A percentile compares a stretch with the other conserved stretches of the same genome.
Conservation (phyloP, 192 early-diverging fungal genomes). For the Chytriomyces sp. region DNA sequence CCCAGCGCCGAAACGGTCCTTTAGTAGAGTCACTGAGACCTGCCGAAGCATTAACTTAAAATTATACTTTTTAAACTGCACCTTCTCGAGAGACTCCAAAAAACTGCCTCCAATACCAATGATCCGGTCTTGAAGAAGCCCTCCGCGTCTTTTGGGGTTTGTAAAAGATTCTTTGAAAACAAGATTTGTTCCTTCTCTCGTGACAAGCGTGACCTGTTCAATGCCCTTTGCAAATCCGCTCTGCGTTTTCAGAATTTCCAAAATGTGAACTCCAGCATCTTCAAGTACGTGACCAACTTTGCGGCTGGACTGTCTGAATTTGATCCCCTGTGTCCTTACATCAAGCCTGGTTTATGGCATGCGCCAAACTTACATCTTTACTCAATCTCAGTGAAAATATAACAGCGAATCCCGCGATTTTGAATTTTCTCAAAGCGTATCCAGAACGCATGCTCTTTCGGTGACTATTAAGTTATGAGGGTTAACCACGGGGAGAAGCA, state of each 20-base stretch:
- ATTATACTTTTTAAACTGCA: neutral
- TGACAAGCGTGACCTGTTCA: neutral
- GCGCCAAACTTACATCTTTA: neutral
- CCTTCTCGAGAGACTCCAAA: conserved; percentile 6
- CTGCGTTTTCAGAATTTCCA: conserved; percentile 1
- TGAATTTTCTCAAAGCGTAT: neutral
- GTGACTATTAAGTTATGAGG: no score
- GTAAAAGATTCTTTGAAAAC: conserved; percentile 18
- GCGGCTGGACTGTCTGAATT: neutral
- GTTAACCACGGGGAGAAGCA: no score
- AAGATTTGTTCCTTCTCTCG: conserved; percentile 12
- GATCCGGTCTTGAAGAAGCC: conserved; percentile 4
- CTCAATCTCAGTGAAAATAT: neutral
- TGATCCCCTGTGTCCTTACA: neutral
- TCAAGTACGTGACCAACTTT: conserved; percentile 11
- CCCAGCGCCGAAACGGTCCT: neutral
- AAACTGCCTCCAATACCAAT: conserved; percentile 1
- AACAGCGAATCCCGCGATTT: neutral
- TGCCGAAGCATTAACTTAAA: neutral
- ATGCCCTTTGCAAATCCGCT: conserved; percentile 13
- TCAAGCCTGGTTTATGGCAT: neutral
- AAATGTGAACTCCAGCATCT: neutral
- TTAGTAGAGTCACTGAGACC: neutral
- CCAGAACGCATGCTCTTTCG: no score
- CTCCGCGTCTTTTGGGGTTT: conserved; percentile 3